Evolutionary conservation across 2,329 filamentous ascomycete species (phyloP).

Genomic region (Trichoderma sp.): DNA sequence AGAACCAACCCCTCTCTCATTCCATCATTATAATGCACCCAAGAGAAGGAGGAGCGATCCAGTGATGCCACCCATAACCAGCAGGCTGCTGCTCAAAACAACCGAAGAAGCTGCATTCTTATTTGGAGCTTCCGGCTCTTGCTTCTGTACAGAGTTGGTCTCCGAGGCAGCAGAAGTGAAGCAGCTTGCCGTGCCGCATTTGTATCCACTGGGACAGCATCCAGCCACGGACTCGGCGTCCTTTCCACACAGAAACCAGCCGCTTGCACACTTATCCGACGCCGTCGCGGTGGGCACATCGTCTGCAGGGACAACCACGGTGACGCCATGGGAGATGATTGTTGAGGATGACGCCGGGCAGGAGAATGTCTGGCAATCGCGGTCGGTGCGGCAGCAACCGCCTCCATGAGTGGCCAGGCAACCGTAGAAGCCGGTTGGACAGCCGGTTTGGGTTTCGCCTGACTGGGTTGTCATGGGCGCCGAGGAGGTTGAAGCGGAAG

Average conservation of each 20-base stretch:
- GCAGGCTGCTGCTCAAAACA: background rate
- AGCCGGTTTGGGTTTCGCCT: conserved; percentile 47
- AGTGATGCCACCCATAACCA: background rate
- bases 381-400: conserved; percentile 82
- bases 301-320: conserved; percentile 65
- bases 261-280: conserved; percentile 65
- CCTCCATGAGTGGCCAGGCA: conserved; percentile 84
- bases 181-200: conserved; percentile 73
- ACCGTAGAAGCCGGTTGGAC: conserved; percentile 89
- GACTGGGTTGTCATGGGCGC: background rate
- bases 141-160: conserved; percentile 60
- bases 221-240: conserved; percentile 66
- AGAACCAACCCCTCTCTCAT: background rate
- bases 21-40: background rate
- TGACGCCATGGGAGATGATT: conserved; percentile 67
- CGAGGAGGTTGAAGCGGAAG: background rate
- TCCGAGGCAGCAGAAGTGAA: conserved; percentile 55
- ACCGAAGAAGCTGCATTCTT: conserved; percentile 24
- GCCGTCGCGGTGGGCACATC: conserved; percentile 49
- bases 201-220: conserved; percentile 80
- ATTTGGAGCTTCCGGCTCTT: conserved; percentile 40
- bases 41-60: conserved; percentile 15
- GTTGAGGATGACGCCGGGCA: conserved; percentile 69
- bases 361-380: conserved; percentile 78
- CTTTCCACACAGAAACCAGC: conserved; percentile 73